Base-by-base conservation (phyloP, 345 rosid genomes). In the Euclidium syriacum region DNA sequence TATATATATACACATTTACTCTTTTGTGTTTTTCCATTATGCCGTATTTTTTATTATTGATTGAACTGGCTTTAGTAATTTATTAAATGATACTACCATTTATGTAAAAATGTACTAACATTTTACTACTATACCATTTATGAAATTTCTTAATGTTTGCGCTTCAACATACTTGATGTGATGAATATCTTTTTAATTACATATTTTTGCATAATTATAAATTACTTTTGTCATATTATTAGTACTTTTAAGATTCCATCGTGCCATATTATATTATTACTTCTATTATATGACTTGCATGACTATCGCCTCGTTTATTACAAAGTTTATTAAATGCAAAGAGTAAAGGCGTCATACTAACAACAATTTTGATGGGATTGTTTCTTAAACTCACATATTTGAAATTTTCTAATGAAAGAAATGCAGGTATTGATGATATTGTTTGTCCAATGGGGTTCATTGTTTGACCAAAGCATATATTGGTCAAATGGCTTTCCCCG, bases 401-500 rank as follows among this genome's bases (percentile, higher is more conserved):
- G 42, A 23, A 25, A 11, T 29, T 17, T 52, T 5, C 7, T 32
- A 52, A 20, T 23, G 4, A 20, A 32, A 36, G 0, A 34, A 53
- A 33, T 11, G 19, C 10, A 53, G 6, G 9, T 3, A 32, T 15
- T 42, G 44, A 54, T 52, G 69, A 34, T 41, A 53, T 14, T 64
- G 52, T 43, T 41, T 52, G 52, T 51, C 61, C 43, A 64, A 52
- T 64, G 52, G 61, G 52, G 61, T 53, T 52, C 53, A 32, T 42
- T 53, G 62, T 44, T 34, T 43, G 46, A 43, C 54, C 44, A 16
- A 65, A 53, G 52, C 70, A 41, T 22, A n/a, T 29, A 41, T 15
- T 52, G 44, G 53, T 53, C 70, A 64, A 52, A 24, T 22, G 3
- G 35, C 34, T 49, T 36, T 10, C 34, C 51, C 3, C 29, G 11